A percentile compares a stretch with the other conserved stretches of the same genome.
phyloP scores from a whole-genome alignment of 345 rosid species.

The Sonneratia alba region DNA sequence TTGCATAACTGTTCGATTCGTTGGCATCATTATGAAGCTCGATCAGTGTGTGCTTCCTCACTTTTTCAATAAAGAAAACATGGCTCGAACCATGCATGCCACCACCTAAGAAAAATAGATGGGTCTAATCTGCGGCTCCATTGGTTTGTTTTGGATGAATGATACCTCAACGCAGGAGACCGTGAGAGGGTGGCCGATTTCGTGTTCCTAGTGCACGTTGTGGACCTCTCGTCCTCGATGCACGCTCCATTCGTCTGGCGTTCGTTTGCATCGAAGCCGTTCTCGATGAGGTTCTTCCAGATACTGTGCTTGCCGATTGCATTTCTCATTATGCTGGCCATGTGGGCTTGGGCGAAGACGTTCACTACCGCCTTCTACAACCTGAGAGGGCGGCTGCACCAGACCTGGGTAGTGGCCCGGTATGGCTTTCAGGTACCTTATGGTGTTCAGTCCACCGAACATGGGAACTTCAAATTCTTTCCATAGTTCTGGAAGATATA shows the following conservation, averaged over 20 bases:
- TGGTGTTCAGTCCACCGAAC: too few species aligned
- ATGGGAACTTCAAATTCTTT: too few species aligned
- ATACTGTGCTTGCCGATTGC: conserved; percentile 39
- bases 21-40: too few species aligned
- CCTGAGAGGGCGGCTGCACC: conserved; percentile 57
- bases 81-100: too few species aligned
- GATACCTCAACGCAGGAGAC: conserved; percentile 26
- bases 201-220: conserved; percentile 89
- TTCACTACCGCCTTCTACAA: conserved; percentile 49
- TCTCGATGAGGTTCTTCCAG: conserved; percentile 26
- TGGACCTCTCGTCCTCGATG: conserved; percentile 53
- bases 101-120: too few species aligned
- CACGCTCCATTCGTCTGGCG: conserved; percentile 62
- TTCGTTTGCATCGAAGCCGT: conserved; percentile 54
- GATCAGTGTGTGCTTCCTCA: too few species aligned
- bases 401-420: conserved; percentile 83
- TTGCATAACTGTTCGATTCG: too few species aligned
- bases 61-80: too few species aligned
- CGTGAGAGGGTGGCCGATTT: conserved; percentile 56
- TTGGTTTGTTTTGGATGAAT: too few species aligned
- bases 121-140: too few species aligned
- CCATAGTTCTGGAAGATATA: too few species aligned
- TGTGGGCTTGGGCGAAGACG: conserved; percentile 78
- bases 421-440: conserved; percentile 67
- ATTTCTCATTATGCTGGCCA: conserved; percentile 34